Evolutionary conservation across 345 rosid genomes (phyloP).

Genomic region (Gossypium mustelinum): DNA sequence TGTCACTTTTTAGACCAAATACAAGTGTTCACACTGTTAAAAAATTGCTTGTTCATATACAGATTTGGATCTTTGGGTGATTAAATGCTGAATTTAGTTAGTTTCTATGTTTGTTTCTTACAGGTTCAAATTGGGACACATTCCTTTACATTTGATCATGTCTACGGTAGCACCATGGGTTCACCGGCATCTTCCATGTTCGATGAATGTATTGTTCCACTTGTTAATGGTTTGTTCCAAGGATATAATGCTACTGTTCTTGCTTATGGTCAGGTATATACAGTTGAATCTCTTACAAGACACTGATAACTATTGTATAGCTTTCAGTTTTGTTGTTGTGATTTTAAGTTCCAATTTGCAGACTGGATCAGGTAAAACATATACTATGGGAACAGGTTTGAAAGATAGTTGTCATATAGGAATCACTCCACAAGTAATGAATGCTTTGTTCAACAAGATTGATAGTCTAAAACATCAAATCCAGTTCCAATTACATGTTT

Average conservation of each 20-base stretch:
- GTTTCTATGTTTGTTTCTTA: too few species aligned
- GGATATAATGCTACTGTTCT: conserved; percentile 99
- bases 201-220: conserved; percentile 38
- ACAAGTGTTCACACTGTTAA: too few species aligned
- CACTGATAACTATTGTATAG: too few species aligned
- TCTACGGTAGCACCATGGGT: too few species aligned
- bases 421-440: conserved; percentile 86
- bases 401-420: conserved; percentile 78
- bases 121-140: too few species aligned
- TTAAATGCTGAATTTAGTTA: too few species aligned
- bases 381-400: conserved; percentile 95
- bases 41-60: too few species aligned
- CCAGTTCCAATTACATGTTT: conserved; percentile 87
- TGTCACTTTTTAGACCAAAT: too few species aligned
- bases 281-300: conserved; percentile 9
- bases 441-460: conserved; percentile 71
- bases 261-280: conserved; percentile 93
- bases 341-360: conserved; percentile 25
- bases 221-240: conserved; percentile 92
- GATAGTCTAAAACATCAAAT: conserved; percentile 67
- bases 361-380: conserved; percentile 99
- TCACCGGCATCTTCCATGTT: too few species aligned
- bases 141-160: too few species aligned
- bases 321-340: too few species aligned
- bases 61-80: too few species aligned